phyloP scores from a whole-genome alignment of 352 stramenopile species.

The Globisporangium orthogonon region DNA sequence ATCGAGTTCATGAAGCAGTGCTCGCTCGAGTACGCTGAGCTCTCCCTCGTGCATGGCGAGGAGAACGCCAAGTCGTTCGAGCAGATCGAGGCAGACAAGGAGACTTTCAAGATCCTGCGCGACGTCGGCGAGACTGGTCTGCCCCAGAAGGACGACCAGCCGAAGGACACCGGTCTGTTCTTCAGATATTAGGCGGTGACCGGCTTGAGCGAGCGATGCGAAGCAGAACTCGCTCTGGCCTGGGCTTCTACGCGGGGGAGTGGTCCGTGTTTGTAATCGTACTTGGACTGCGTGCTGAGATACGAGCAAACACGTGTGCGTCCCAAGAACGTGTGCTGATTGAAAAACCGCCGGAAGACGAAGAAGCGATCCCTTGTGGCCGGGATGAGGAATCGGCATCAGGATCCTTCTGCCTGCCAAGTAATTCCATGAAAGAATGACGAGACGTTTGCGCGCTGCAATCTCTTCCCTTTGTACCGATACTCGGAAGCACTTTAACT shows the following conservation, averaged over 20 bases:
- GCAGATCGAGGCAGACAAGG: slow-evolving; percentile 69
- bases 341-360: background rate
- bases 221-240: background rate
- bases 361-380: background rate
- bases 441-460: slow-evolving; percentile 1
- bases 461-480: background rate
- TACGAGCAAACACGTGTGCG: background rate
- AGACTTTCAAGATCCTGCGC: slow-evolving; percentile 70
- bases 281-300: background rate
- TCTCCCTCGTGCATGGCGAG: slow-evolving; percentile 62
- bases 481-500: slow-evolving; percentile 1
- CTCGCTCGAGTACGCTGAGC: slow-evolving; percentile 80
- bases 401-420: background rate
- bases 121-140: slow-evolving; percentile 78
- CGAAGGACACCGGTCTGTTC: slow-evolving; percentile 79
- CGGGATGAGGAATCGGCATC: background rate
- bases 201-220: background rate
- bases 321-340: background rate
- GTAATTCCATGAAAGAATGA: background rate
- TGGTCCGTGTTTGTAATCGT: background rate
- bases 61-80: slow-evolving; percentile 83
- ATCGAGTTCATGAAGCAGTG: slow-evolving; percentile 88
- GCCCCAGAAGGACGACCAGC: slow-evolving; percentile 57
- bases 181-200: slow-evolving; percentile 82
- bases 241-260: background rate